phyloP scores from a whole-genome alignment of 805 yeast species.

The Starmerella apis region DNA sequence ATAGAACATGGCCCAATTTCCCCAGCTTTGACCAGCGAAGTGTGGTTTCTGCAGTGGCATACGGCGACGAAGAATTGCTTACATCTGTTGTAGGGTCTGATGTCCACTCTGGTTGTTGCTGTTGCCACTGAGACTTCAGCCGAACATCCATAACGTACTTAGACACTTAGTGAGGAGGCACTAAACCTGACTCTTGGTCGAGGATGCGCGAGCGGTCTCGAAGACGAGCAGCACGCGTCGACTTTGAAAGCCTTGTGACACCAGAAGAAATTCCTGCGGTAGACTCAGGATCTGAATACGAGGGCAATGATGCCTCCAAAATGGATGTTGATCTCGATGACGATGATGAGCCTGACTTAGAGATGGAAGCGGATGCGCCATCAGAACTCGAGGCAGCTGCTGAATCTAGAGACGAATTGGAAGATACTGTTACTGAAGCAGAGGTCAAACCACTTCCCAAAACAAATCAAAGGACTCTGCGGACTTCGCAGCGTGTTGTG shows the following conservation, averaged over 20 bases:
- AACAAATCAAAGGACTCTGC: background rate
- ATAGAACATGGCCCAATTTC: conserved; percentile 33
- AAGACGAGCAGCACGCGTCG: conserved; percentile 1
- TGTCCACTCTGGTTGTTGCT: background rate
- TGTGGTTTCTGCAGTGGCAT: background rate
- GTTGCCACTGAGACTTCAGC: conserved; percentile 13
- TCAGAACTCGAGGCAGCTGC: background rate
- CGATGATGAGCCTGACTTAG: background rate
- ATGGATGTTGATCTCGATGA: background rate
- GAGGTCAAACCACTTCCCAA: background rate
- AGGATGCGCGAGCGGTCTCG: conserved; percentile 5
- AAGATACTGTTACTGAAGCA: background rate
- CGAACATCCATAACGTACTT: conserved; percentile 11
- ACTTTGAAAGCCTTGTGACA: background rate
- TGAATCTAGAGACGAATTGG: background rate
- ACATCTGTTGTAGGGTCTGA: background rate
- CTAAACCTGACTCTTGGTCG: conserved; percentile 4
- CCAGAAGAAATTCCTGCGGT: background rate
- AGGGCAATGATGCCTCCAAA: background rate
- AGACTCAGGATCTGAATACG: conserved; percentile 1
- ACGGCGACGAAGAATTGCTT: background rate
- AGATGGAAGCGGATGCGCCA: background rate
- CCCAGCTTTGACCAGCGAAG: conserved; percentile 37
- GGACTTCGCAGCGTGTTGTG: background rate
- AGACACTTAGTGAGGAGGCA: background rate